Evolutionary conservation across 1,139 yeast genomes (phyloP), one percentile per base, ranked within the genome.

Genomic region (Blastobotrys proliferans): DNA sequence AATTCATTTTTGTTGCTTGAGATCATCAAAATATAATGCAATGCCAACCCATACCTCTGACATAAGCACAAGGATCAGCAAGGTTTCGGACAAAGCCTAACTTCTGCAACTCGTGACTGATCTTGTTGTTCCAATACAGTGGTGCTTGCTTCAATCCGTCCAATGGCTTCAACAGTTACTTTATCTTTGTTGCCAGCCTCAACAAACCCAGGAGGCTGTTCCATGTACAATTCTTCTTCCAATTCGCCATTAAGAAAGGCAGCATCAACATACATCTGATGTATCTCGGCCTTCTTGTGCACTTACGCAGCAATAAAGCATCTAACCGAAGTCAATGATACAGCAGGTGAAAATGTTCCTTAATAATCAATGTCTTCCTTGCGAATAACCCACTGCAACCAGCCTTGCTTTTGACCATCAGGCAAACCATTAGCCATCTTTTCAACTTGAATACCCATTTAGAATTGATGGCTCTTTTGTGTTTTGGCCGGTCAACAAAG

Each of bases 111-210:
- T 10, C 9, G 3, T 11, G 3, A n/a, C 16, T 30, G 5, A 31
- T 31, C 3, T 20, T 31, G 4, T 31, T 17, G 9, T 34, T 21
- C 37, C 37, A 56, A 32, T 51, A 51, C n/a, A 43, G 26, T 2
- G 61, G 56, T 11, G 60, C 54, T 36, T 56, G 61, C 27, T 51
- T 48, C 8, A 56, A 31, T 1, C 61, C 58, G 42, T 56, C 55
- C 1, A 56, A 29, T 30, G 48, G 40, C 40, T 53, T 53, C 14
- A 43, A 41, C 3, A 57, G 45, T 34, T 6, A 6, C 8, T 29
- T 29, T 16, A 14, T 30, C 28, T 3, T 37, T 13, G 28, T 32
- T 24, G 1, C 46, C 36, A 18, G 24, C 30, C 19, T 18, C 28
- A 9, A 13, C 38, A 9, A 20, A 35, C 5, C 49, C 57, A 13